A percentile compares a stretch with the other conserved stretches of the same genome.
These are phyloP conservation scores for Setaria viridis DNA, from an alignment of 202 grass and related monocot species.

Conservation along the genomic window DNA sequence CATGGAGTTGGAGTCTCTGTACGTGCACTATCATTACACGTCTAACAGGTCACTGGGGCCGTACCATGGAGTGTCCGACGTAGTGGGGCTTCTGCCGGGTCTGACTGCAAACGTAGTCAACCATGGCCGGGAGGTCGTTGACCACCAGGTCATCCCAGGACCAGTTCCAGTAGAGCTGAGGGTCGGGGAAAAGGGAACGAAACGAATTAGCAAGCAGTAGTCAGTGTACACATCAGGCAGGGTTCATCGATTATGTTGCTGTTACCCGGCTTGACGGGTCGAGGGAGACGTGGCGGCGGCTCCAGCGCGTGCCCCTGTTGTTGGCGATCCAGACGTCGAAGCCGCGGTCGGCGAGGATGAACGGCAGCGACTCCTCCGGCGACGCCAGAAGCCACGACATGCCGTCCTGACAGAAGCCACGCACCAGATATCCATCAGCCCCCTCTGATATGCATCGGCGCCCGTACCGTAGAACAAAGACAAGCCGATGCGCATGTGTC, in stretches of 20 bases:
- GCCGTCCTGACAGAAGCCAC: conserved; percentile 59
- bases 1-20: too few species aligned
- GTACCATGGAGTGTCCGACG: conserved; percentile 90
- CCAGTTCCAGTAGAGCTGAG: conserved; percentile 93
- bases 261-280: conserved; percentile 51
- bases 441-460: too few species aligned
- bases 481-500: too few species aligned
- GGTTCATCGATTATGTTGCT: too few species aligned
- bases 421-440: not conserved
- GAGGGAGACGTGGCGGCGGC: conserved; percentile 69
- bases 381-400: conserved; percentile 73
- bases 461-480: too few species aligned
- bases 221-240: not conserved
- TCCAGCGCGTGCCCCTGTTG: conserved; percentile 76
- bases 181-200: not conserved
- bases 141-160: conserved; percentile 85
- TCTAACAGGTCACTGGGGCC: not conserved
- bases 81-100: conserved; percentile 82
- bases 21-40: too few species aligned
- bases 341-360: conserved; percentile 70
- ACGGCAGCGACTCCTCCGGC: conserved; percentile 77
- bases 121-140: conserved; percentile 71
- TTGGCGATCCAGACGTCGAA: conserved; percentile 95
- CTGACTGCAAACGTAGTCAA: conserved; percentile 55
- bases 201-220: not conserved